phyloP scores from a whole-genome alignment of 2,329 filamentous ascomycete genomes.

The Penicillium sp. region DNA sequence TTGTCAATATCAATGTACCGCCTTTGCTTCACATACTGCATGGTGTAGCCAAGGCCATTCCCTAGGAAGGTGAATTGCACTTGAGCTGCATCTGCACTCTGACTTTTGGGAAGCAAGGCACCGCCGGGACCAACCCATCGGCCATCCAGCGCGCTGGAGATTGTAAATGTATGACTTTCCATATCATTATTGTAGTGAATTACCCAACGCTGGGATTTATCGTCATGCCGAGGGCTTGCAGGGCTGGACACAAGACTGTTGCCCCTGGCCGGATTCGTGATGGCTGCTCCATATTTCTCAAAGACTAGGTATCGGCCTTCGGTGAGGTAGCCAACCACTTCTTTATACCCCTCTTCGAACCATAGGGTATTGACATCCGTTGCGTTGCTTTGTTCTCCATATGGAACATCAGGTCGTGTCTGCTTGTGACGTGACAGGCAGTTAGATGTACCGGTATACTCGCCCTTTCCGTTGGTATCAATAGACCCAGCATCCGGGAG shows the following conservation, averaged over 20 bases:
- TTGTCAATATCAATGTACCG: conserved; percentile 20
- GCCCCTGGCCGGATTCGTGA: conserved; percentile 34
- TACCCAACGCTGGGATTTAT: conserved; percentile 50
- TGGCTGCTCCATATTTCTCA: conserved; percentile 46
- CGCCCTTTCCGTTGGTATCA: conserved; percentile 42
- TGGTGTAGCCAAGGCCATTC: conserved; percentile 35
- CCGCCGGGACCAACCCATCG: conserved; percentile 34
- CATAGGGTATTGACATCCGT: conserved; percentile 32
- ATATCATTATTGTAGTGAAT: conserved; percentile 42
- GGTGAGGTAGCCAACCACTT: conserved; percentile 51
- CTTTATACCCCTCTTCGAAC: conserved; percentile 56
- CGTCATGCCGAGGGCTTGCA: conserved; percentile 39
- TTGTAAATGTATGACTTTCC: conserved; percentile 38
- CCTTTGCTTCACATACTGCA: conserved; percentile 29
- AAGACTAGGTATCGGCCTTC: conserved; percentile 57
- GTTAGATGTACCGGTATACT: conserved; percentile 47
- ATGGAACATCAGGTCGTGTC: conserved; percentile 49
- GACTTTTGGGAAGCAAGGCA: conserved; percentile 18
- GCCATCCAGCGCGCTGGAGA: conserved; percentile 45
- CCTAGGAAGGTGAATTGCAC: conserved; percentile 37
- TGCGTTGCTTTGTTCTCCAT: conserved; percentile 42
- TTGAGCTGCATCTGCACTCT: conserved; percentile 22
- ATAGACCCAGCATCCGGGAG: conserved; percentile 48
- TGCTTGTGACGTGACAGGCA: conserved; percentile 43
- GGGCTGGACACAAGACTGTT: conserved; percentile 18